Conservation (phyloP, 768 basidiomycete genomes). For the Phylloporus scabripes region DNA sequence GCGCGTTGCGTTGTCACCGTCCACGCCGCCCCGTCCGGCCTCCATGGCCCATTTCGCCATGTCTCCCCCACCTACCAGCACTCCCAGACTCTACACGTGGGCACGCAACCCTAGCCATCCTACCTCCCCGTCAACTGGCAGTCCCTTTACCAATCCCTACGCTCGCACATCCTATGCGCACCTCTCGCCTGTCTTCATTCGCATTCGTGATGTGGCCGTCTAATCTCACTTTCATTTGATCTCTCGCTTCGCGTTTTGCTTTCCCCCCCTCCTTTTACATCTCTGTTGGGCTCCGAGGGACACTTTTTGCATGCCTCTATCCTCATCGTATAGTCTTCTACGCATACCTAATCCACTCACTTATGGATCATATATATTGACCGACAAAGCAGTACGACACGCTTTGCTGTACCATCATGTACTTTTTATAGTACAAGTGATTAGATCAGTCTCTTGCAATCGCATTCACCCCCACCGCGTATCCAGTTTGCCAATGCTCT, state of each 20-base stretch:
- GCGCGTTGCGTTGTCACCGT: constrained; percentile 14
- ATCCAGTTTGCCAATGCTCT: constrained; percentile 41
- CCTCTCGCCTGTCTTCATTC: constrained; percentile 44
- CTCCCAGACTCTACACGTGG: constrained; percentile 58
- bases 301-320: constrained; percentile 14
- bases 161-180: constrained; percentile 58
- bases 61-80: constrained; percentile 50
- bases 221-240: constrained; percentile 2
- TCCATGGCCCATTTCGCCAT: constrained; percentile 30
- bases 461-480: constrained; percentile 39
- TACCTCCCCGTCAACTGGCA: constrained; percentile 31
- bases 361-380: constrained; percentile 33
- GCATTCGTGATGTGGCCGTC: constrained; percentile 37
- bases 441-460: constrained; percentile 28
- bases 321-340: constrained; percentile 19
- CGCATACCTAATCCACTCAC: constrained; percentile 31
- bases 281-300: constrained; percentile 12
- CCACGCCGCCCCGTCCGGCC: constrained; percentile 31
- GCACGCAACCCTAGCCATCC: constrained; percentile 32
- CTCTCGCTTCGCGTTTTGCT: too few species aligned
- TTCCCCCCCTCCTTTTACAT: constrained; percentile 8
- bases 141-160: constrained; percentile 51
- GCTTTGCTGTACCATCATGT: constrained; percentile 33
- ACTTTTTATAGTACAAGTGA: constrained; percentile 30
- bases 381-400: constrained; percentile 18